Evolutionary conservation across 2,329 filamentous ascomycete species (phyloP).

Genomic region (Apiospora malaysiana): DNA sequence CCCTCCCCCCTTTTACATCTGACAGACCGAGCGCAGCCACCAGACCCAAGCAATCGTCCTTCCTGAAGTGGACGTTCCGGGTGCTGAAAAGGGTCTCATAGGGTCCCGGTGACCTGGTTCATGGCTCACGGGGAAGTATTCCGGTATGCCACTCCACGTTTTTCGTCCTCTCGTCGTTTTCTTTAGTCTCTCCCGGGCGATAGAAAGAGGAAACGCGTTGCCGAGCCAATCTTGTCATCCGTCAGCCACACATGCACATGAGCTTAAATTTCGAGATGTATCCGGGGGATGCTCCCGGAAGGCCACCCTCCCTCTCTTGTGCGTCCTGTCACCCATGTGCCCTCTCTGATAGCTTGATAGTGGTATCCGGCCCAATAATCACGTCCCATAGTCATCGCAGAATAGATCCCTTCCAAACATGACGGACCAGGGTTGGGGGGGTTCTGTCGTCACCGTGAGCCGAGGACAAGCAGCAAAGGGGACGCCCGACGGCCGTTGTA

Average conservation of each 20-base stretch:
- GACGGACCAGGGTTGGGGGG: neutral
- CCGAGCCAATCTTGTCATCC: neutral
- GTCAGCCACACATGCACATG: neutral
- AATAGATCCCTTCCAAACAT: neutral
- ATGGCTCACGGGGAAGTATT: neutral
- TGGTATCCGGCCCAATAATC: neutral
- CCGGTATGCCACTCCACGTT: neutral
- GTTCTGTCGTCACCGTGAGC: no score
- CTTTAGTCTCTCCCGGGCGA: neutral
- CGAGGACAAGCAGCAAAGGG: neutral
- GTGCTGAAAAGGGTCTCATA: neutral
- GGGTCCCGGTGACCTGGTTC: neutral
- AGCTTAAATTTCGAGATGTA: neutral
- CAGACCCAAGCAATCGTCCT: neutral
- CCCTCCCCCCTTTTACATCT: neutral
- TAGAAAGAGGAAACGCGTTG: neutral
- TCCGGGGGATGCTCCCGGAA: neutral
- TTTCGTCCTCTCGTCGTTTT: neutral
- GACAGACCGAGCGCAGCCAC: neutral
- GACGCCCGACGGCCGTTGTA: slow-evolving; percentile 1
- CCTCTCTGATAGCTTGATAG: neutral
- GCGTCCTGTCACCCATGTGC: neutral
- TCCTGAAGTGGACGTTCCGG: neutral
- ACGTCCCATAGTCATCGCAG: neutral
- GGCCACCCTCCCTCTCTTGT: neutral